Evolutionary conservation across 108 stramenopile species (phyloP).

Genomic region (Skeletonema tropicum): DNA sequence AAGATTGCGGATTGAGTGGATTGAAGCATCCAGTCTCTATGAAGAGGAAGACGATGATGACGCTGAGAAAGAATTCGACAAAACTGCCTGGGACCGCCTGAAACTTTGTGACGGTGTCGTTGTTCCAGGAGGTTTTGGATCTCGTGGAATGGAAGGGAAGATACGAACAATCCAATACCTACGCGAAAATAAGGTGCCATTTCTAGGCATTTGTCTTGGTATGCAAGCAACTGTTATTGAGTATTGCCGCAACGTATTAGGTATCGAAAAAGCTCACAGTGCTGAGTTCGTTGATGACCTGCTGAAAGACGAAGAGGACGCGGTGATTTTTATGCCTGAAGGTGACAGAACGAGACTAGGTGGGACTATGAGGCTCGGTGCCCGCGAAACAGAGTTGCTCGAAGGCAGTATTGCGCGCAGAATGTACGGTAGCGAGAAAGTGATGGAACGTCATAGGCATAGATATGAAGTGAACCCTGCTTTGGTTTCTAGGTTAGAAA

Average conservation of each 20-base stretch:
- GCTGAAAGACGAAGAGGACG: slow-evolving; percentile 55
- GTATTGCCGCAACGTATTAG: slow-evolving; percentile 74
- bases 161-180: slow-evolving; percentile 72
- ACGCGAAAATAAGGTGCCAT: slow-evolving; percentile 60
- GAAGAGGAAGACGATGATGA: slow-evolving; percentile 30
- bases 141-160: slow-evolving; percentile 79
- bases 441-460: slow-evolving; percentile 55
- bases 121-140: slow-evolving; percentile 96
- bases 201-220: slow-evolving; percentile 82
- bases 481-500: slow-evolving; percentile 45
- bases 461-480: slow-evolving; percentile 55
- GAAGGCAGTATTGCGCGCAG: slow-evolving; percentile 38
- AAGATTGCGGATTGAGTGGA: slow-evolving; percentile 72
- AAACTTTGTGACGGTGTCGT: slow-evolving; percentile 81
- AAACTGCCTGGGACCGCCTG: slow-evolving; percentile 81
- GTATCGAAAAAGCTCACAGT: slow-evolving; percentile 64
- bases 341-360: slow-evolving; percentile 55
- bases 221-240: slow-evolving; percentile 89
- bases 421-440: slow-evolving; percentile 51
- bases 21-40: slow-evolving; percentile 52
- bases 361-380: slow-evolving; percentile 55
- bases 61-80: slow-evolving; percentile 46
- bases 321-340: slow-evolving; percentile 89
- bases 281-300: slow-evolving; percentile 68
- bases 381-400: slow-evolving; percentile 49